phyloP scores from a whole-genome alignment of 2,329 filamentous ascomycete genomes.

The Aureobasidium vineae region DNA sequence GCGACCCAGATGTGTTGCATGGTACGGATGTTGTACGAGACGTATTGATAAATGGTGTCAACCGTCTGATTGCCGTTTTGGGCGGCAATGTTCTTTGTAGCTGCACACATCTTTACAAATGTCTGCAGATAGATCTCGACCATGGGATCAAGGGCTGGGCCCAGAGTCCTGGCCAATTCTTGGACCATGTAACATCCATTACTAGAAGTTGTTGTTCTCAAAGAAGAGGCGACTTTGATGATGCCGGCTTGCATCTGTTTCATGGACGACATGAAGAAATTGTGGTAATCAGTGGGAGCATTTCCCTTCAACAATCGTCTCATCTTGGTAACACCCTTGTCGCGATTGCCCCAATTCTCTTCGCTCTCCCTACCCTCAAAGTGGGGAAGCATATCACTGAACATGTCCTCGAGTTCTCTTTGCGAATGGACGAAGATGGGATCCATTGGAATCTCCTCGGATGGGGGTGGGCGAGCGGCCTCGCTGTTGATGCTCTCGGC shows the following conservation, averaged over 20 bases:
- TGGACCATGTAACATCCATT: conserved; percentile 82
- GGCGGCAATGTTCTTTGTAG: conserved; percentile 89
- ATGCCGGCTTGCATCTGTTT: conserved; percentile 81
- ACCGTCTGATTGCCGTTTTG: conserved; percentile 79
- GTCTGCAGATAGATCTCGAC: conserved; percentile 86
- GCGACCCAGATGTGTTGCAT: conserved; percentile 83
- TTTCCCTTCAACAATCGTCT: conserved; percentile 81
- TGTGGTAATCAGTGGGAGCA: conserved; percentile 70
- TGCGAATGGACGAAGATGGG: conserved; percentile 80
- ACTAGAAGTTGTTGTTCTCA: conserved; percentile 86
- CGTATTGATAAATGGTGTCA: conserved; percentile 74
- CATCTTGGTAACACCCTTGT: conserved; percentile 74
- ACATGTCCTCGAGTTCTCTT: conserved; percentile 82
- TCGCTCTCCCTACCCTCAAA: conserved; percentile 91
- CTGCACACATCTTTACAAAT: conserved; percentile 83
- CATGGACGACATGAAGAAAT: conserved; percentile 66
- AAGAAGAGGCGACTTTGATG: conserved; percentile 76
- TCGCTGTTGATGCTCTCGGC: conserved; percentile 49
- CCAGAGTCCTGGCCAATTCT: conserved; percentile 74
- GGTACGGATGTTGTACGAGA: conserved; percentile 74
- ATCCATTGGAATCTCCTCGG: conserved; percentile 67
- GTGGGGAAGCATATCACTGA: conserved; percentile 73
- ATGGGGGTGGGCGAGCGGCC: conserved; percentile 57
- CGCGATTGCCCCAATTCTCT: conserved; percentile 84
- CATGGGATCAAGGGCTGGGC: conserved; percentile 79